A percentile compares a stretch with the other conserved stretches of the same genome.
Evolutionary conservation across 805 yeast genomes (phyloP).

Genomic region (Groenewaldozyma tartarivorans): DNA sequence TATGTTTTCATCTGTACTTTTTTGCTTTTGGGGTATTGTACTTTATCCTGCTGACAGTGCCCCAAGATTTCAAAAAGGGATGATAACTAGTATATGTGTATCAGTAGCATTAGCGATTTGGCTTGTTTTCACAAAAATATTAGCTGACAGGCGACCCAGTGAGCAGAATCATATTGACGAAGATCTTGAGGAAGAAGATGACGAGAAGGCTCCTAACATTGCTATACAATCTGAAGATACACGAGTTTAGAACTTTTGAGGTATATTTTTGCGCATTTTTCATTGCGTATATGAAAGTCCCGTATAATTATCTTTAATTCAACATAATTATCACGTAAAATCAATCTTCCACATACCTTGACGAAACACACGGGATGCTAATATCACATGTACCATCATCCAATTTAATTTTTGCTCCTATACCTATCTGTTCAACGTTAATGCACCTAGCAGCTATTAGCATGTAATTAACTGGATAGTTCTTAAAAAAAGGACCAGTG

Average conservation of each 20-base stretch:
- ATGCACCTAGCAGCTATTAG: constrained; percentile 11
- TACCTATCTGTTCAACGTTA: constrained; percentile 1
- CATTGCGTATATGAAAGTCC: constrained; percentile 1
- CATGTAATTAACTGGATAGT: constrained; percentile 17
- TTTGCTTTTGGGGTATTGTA: constrained; percentile 3
- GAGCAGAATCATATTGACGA: not conserved
- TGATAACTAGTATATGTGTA: constrained; percentile 3
- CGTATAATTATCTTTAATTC: constrained; percentile 6
- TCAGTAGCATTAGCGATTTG: not conserved
- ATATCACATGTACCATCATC: not conserved
- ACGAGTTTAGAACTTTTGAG: no score
- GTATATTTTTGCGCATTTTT: constrained; percentile 1
- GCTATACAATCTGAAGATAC: no score
- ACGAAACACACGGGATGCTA: not conserved
- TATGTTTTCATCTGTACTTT: constrained; percentile 3
- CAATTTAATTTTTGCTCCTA: no score
- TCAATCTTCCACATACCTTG: not conserved
- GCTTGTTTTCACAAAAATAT: not conserved
- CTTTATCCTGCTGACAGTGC: constrained; percentile 2
- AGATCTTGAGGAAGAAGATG: not conserved
- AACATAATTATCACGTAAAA: constrained; percentile 1
- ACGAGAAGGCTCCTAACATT: not conserved
- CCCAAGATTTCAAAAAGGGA: not conserved
- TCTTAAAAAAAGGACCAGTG: constrained; percentile 15
- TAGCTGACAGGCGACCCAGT: not conserved